phyloP scores from a whole-genome alignment of 257 asterid species.

The Solanum lycopersicoides region DNA sequence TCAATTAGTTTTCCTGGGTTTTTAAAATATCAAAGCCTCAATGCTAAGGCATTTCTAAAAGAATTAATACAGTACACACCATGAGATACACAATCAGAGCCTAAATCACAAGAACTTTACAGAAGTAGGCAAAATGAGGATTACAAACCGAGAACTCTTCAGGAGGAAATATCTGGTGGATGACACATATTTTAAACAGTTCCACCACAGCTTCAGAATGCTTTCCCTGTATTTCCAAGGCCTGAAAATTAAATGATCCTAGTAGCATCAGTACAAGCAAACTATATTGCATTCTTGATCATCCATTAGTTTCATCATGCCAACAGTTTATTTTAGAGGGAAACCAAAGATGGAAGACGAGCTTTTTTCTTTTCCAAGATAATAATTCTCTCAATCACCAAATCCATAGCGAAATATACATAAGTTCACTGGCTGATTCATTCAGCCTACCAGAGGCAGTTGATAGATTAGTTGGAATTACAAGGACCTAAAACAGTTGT shows the following conservation, averaged over 20 bases:
- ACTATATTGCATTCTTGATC: not conserved
- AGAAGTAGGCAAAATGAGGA: slow-evolving; percentile 1
- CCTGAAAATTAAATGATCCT: slow-evolving; percentile 33
- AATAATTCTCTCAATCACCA: not conserved
- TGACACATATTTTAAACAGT: slow-evolving; percentile 55
- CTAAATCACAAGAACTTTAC: not conserved
- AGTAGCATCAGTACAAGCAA: not conserved
- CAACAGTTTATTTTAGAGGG: not conserved
- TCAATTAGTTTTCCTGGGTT: not conserved
- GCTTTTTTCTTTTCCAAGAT: not conserved
- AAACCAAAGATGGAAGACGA: not conserved
- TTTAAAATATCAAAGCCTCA: not conserved
- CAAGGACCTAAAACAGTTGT: not conserved
- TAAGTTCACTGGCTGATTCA: not conserved
- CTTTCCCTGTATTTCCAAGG: slow-evolving; percentile 74
- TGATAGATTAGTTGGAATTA: not conserved
- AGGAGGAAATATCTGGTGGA: slow-evolving; percentile 85
- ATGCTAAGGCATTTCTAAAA: not conserved
- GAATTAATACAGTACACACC: not conserved
- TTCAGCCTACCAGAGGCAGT: not conserved
- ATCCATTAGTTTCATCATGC: slow-evolving; percentile 5
- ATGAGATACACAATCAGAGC: not conserved
- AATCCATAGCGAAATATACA: not conserved
- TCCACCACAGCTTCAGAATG: slow-evolving; percentile 68
- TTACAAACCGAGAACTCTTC: slow-evolving; percentile 61